phyloP scores from a whole-genome alignment of 1,284 basidiomycete species.

The Phylloboletellus chloephorus region DNA sequence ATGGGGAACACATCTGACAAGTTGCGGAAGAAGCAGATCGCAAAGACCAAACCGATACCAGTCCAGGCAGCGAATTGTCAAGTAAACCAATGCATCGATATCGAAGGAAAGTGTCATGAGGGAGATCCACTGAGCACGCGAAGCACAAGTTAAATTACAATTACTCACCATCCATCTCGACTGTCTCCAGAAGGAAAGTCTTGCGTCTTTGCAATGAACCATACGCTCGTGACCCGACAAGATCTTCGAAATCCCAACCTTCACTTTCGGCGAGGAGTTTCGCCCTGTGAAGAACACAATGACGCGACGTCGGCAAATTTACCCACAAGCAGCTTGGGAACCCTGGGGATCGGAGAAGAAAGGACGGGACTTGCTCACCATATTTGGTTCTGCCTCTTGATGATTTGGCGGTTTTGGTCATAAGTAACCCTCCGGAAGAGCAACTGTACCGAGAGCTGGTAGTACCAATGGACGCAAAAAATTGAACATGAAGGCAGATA shows the following conservation, averaged over 20 bases:
- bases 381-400: constrained; percentile 27
- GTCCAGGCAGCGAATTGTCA: background rate
- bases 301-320: background rate
- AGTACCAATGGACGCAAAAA: background rate
- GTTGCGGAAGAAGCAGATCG: too few relatives aligned
- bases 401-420: constrained; percentile 7
- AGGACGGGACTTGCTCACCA: constrained; percentile 25
- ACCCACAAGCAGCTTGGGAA: background rate
- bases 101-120: background rate
- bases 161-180: constrained; percentile 32
- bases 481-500: too few relatives aligned
- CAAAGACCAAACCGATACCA: too few relatives aligned
- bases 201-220: constrained; percentile 32
- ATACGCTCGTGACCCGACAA: constrained; percentile 36
- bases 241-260: constrained; percentile 38
- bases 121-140: background rate
- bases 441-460: constrained; percentile 34
- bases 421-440: constrained; percentile 32
- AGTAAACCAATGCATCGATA: background rate
- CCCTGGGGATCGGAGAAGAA: background rate
- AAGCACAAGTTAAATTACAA: background rate
- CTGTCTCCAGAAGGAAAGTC: constrained; percentile 32
- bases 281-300: constrained; percentile 30
- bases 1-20: constrained; percentile 28
- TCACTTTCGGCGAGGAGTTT: constrained; percentile 29